These are phyloP conservation scores for Ophiorrhiza pumila DNA, from an alignment of 257 asterid species.

Conservation along the genomic window DNA sequence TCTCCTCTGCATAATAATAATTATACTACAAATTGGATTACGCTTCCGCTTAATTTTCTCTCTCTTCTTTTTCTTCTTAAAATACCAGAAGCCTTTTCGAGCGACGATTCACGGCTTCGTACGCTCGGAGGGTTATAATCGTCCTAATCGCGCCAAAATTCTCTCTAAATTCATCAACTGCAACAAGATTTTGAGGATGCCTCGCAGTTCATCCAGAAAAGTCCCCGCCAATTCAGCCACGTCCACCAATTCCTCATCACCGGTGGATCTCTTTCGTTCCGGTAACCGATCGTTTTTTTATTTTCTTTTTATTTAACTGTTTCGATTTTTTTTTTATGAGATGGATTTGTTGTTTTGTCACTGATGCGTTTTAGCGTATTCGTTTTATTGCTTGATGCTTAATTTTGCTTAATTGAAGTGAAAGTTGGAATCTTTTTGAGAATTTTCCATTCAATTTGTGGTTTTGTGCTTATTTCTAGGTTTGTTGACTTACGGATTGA, in stretches of 20 bases:
- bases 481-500: background rate
- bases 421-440: background rate
- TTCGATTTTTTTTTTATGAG: background rate
- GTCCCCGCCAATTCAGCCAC: slow-evolving; percentile 44
- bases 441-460: background rate
- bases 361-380: background rate
- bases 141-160: background rate
- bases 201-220: slow-evolving; percentile 73
- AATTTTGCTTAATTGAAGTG: slow-evolving; percentile 8
- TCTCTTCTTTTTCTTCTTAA: background rate
- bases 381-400: background rate
- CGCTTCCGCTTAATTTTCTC: background rate
- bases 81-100: background rate
- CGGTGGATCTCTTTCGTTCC: slow-evolving; percentile 74
- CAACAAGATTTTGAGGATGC: slow-evolving; percentile 52
- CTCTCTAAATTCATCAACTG: background rate
- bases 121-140: slow-evolving; percentile 6
- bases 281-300: slow-evolving; percentile 32
- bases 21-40: background rate
- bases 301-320: background rate
- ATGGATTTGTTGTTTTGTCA: background rate
- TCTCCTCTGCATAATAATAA: too few species aligned
- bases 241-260: slow-evolving; percentile 54
- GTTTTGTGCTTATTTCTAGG: background rate
- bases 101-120: background rate